Base-by-base conservation (phyloP, 2,329 filamentous ascomycete genomes). In the Zasmidium citrigriseum region DNA sequence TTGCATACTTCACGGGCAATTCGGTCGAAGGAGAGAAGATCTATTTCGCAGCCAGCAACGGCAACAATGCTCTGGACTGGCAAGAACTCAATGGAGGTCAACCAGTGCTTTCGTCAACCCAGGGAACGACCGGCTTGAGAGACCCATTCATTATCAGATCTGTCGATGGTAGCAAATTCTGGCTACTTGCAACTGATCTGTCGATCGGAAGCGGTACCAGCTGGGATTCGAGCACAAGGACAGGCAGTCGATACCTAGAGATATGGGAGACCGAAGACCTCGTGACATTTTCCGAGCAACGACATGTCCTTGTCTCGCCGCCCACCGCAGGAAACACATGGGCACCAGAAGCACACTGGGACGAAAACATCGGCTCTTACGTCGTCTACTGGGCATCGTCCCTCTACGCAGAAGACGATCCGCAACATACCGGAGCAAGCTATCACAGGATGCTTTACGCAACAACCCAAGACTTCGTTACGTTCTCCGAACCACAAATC, bases 381-480 rank as follows among this genome's bases (percentile, higher is more conserved):
- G 75, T 78, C 18, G 75, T 82, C 47, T 79, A 80, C 67, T 83
- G 80, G 81, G 72, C 81, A 0, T 75, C 75, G 3, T 49, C 59
- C 3, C 70, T 80, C 72, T 85, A 84, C 58, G 64, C 76, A 1
- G 62, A 77, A 2, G 76, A 75, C 4, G 83, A 85, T 57, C 65
- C 78, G 0, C 57, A 68, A 0, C 83, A 85, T 64, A 81, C 76
- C 0, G 82, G 82, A 20, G 68, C 67, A 2, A 75, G 81, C 0
- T 79, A 83, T 50, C 78, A 83, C 58, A 78, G 81, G 46, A 83
- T 84, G 80, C 65, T 84, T 81, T 83, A 83, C 65, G 80, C 82
- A 20, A 78, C 84, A 69, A 85, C 83, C 1, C 73, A 70, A 49
- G 83, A 85, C 71, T 86, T 85, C 64, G 72, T 73, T 48, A 82